Percentiles rank a stretch among this genome's conserved stretches.
phyloP scores from a whole-genome alignment of 805 yeast species.

The Zygotorulaspora danielsina region DNA sequence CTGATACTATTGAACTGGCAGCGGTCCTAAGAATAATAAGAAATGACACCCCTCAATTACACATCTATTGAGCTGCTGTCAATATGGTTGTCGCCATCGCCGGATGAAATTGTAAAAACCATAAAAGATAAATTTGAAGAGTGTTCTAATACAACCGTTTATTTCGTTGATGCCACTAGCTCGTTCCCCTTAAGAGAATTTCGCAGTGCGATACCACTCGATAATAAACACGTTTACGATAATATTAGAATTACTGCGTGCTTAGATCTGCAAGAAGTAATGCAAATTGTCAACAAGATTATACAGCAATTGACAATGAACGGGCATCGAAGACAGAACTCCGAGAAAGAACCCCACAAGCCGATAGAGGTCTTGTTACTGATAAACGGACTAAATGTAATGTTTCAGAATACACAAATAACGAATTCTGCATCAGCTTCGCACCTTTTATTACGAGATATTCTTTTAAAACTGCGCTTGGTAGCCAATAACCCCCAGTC shows the following conservation, averaged over 20 bases:
- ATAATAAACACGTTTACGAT: slow-evolving; percentile 23
- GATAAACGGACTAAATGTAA: slow-evolving; percentile 28
- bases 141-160: slow-evolving; percentile 15
- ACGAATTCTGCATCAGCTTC: slow-evolving; percentile 16
- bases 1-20: no score
- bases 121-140: slow-evolving; percentile 8
- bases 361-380: slow-evolving; percentile 13
- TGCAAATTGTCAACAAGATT: slow-evolving; percentile 15
- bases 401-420: slow-evolving; percentile 28
- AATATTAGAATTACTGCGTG: slow-evolving; percentile 27
- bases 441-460: slow-evolving; percentile 23
- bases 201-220: slow-evolving; percentile 20
- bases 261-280: slow-evolving; percentile 28
- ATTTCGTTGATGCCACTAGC: slow-evolving; percentile 31
- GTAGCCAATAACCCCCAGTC: slow-evolving; percentile 16
- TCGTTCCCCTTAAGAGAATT: slow-evolving; percentile 31
- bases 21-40: no score
- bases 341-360: slow-evolving; percentile 1
- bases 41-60: slow-evolving; percentile 4
- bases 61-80: slow-evolving; percentile 13
- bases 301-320: slow-evolving; percentile 13
- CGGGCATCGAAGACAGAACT: slow-evolving; percentile 6
- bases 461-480: slow-evolving; percentile 22
- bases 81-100: slow-evolving; percentile 17
- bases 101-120: slow-evolving; percentile 9